These are phyloP conservation scores for Rhizoclosmatium sp. DNA, from an alignment of 192 early-diverging fungal species.

Conservation along the genomic window DNA sequence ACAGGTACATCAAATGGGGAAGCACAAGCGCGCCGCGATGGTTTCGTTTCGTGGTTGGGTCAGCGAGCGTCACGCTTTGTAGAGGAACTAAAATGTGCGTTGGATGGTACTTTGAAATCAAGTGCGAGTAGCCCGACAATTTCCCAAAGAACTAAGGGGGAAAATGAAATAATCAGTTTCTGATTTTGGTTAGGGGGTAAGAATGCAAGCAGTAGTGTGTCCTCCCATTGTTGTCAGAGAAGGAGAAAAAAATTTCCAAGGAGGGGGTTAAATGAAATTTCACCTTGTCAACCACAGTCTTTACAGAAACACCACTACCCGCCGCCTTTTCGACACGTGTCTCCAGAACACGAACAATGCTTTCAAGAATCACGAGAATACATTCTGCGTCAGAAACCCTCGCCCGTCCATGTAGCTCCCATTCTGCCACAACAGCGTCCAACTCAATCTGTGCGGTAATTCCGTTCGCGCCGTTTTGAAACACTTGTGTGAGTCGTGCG, in stretches of 20 bases:
- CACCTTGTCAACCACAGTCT: neutral
- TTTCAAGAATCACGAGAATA: slow-evolving; percentile 20
- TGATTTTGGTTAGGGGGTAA: neutral
- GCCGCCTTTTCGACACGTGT: neutral
- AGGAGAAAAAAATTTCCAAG: neutral
- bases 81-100: neutral
- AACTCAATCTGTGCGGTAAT: slow-evolving; percentile 8
- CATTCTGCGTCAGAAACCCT: neutral
- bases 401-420: neutral
- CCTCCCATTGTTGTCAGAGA: too few relatives aligned
- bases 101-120: slow-evolving; percentile 11
- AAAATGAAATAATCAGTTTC: neutral
- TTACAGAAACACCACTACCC: neutral
- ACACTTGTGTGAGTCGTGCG: neutral
- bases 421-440: slow-evolving; percentile 27
- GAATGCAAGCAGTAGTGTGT: neutral
- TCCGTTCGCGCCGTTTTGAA: neutral
- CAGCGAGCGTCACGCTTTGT: neutral
- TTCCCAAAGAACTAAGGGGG: neutral
- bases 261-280: neutral
- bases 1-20: neutral
- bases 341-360: slow-evolving; percentile 15
- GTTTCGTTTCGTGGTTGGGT: neutral
- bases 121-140: neutral
- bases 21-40: neutral